Conservation (phyloP, 495 filamentous ascomycete genomes). For the Lasiosphaeria ovina region DNA sequence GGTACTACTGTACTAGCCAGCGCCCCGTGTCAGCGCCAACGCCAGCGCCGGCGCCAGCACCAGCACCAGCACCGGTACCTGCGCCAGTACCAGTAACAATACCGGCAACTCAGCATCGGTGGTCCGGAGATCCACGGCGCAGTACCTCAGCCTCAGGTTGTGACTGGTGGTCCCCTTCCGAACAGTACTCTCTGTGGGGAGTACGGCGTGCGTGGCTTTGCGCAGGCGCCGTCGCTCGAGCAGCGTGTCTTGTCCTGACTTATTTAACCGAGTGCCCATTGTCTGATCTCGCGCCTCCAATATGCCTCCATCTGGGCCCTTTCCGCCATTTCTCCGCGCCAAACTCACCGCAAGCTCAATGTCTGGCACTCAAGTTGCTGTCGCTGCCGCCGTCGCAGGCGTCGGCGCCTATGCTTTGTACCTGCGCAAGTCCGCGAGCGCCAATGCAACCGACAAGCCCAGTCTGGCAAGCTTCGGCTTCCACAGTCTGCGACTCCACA, state of each 20-base stretch:
- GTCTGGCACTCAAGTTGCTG: constrained; percentile 24
- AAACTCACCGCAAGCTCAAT: constrained; percentile 23
- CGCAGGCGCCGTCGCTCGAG: no score
- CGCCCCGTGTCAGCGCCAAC: not conserved
- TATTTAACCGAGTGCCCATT: constrained; percentile 12
- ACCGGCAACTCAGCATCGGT: constrained; percentile 17
- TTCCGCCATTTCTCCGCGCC: constrained; percentile 16
- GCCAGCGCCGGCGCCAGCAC: no score
- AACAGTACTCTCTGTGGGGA: not conserved
- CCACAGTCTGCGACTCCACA: constrained; percentile 42
- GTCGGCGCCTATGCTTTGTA: constrained; percentile 29
- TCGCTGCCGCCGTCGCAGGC: constrained; percentile 31
- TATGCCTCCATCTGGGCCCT: constrained; percentile 15
- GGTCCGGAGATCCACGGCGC: constrained; percentile 22
- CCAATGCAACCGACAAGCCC: constrained; percentile 20
- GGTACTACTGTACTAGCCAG: not conserved
- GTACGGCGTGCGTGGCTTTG: no score
- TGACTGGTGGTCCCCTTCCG: not conserved
- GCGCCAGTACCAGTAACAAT: no score
- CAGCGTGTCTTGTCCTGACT: not conserved
- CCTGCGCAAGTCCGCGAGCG: constrained; percentile 7
- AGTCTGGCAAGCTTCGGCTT: constrained; percentile 35
- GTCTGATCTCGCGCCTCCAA: constrained; percentile 2
- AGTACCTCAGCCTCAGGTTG: not conserved
- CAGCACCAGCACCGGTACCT: no score